Conservation (phyloP, 129 eudicot genomes). For the sunflower (Helianthus annuus) region DNA sequence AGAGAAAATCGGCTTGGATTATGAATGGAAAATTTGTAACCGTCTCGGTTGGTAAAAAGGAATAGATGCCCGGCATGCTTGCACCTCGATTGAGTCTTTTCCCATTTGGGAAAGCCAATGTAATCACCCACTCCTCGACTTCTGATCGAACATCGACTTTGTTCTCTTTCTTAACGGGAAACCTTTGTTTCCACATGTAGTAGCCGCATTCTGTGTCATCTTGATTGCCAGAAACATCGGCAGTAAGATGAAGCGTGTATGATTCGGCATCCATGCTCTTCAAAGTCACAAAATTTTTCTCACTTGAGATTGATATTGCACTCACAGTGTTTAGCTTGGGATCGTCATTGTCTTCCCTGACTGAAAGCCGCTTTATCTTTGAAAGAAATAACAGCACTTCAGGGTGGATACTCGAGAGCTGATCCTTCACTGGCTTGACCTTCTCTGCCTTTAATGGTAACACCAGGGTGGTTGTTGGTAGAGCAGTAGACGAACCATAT, state of each 20-base stretch:
- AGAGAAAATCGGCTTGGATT: conserved; percentile 64
- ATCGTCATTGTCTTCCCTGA: conserved; percentile 45
- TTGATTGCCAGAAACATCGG: conserved; percentile 31
- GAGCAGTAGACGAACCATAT: conserved; percentile 35
- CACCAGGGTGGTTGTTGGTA: conserved; percentile 56
- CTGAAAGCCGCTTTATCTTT: conserved; percentile 50
- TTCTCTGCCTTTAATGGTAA: conserved; percentile 59
- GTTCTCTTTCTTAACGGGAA: conserved; percentile 42
- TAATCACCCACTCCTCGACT: conserved; percentile 57
- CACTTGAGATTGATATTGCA: conserved; percentile 57
- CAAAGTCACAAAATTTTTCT: conserved; percentile 41
- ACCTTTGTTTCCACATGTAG: conserved; percentile 63
- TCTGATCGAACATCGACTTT: conserved; percentile 49
- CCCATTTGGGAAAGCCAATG: conserved; percentile 56
- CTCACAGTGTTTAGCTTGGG: conserved; percentile 36
- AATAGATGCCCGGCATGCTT: conserved; percentile 47
- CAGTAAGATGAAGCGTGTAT: conserved; percentile 43
- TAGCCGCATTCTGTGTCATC: conserved; percentile 43
- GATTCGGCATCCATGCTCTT: conserved; percentile 61
- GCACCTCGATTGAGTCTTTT: conserved; percentile 47
- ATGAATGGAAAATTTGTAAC: conserved; percentile 62
- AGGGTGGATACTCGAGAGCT: conserved; percentile 56
- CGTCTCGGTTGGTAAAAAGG: conserved; percentile 61
- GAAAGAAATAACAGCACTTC: conserved; percentile 59
- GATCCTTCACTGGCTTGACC: conserved; percentile 53